Conservation (phyloP, 768 basidiomycete genomes). For the Lentinula sp. region DNA sequence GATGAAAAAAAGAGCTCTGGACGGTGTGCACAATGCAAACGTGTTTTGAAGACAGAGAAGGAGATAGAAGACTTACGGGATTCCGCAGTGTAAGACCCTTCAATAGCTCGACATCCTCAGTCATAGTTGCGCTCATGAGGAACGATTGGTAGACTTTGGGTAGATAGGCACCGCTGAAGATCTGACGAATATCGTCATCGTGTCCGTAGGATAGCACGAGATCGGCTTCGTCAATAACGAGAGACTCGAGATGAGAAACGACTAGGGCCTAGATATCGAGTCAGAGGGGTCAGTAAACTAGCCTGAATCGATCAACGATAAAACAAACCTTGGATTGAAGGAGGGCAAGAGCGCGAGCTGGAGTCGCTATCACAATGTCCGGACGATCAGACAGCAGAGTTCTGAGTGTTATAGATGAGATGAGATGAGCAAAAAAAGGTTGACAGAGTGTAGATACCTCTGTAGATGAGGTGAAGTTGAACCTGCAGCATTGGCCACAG, state of each 20-base stretch:
- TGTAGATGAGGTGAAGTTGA: slow-evolving; percentile 68
- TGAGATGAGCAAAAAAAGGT: not conserved
- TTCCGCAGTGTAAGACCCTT: slow-evolving; percentile 84
- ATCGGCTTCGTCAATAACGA: slow-evolving; percentile 94
- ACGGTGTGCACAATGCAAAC: not conserved
- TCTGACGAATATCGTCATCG: slow-evolving; percentile 8
- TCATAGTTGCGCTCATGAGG: slow-evolving; percentile 97
- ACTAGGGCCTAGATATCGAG: slow-evolving; percentile 45
- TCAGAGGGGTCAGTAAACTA: no score
- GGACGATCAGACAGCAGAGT: slow-evolving; percentile 55
- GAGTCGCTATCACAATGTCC: slow-evolving; percentile 76
- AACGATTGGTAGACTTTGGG: slow-evolving; percentile 87
- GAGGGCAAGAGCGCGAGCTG: slow-evolving; percentile 60
- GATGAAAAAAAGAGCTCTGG: not conserved
- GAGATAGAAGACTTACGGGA: slow-evolving; percentile 37
- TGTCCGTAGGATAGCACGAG: not conserved
- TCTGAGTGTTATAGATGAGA: slow-evolving; percentile 14
- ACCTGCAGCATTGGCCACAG: slow-evolving; percentile 69
- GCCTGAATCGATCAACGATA: not conserved
- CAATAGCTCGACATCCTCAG: slow-evolving; percentile 87
- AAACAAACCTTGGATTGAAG: slow-evolving; percentile 61
- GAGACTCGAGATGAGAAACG: slow-evolving; percentile 64
- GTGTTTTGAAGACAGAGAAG: no score
- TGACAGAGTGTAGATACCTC: slow-evolving; percentile 37
- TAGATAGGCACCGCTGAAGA: slow-evolving; percentile 56